Evolutionary conservation across 352 stramenopile genomes (phyloP).

Genomic region (Phytopythium litorale): DNA sequence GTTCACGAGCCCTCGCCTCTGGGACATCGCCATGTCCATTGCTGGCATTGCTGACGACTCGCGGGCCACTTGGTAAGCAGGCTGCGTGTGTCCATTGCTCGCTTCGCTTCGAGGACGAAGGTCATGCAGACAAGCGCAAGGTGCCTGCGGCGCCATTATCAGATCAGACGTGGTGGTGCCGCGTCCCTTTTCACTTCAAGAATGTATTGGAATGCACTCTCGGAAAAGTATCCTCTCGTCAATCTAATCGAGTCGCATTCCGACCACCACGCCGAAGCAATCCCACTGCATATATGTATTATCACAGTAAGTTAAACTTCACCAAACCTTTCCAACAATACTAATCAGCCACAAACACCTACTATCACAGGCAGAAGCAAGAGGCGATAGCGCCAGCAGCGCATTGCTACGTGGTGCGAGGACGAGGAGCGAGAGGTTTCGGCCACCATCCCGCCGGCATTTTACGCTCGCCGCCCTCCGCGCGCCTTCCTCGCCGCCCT

Average conservation of each 20-base stretch:
- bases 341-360: not conserved
- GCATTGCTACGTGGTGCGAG: constrained; percentile 1
- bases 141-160: not conserved
- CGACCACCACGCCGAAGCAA: not conserved
- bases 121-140: too few relatives aligned
- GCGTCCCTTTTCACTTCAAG: not conserved
- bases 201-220: not conserved
- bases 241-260: not conserved
- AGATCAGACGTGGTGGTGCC: not conserved
- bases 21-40: too few relatives aligned
- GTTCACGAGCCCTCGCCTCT: too few relatives aligned
- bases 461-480: not conserved
- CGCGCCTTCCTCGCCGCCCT: not conserved
- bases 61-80: too few relatives aligned
- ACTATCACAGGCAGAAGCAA: not conserved
- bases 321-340: not conserved
- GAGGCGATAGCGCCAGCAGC: not conserved
- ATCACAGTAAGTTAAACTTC: not conserved
- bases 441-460: not conserved
- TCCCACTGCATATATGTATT: not conserved
- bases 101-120: too few relatives aligned
- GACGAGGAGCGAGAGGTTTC: constrained; percentile 3
- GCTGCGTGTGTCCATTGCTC: too few relatives aligned
- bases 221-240: not conserved
- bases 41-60: too few relatives aligned